Evolutionary conservation across 139 green algal species (phyloP).

Genomic region (Haematococcus sp.): DNA sequence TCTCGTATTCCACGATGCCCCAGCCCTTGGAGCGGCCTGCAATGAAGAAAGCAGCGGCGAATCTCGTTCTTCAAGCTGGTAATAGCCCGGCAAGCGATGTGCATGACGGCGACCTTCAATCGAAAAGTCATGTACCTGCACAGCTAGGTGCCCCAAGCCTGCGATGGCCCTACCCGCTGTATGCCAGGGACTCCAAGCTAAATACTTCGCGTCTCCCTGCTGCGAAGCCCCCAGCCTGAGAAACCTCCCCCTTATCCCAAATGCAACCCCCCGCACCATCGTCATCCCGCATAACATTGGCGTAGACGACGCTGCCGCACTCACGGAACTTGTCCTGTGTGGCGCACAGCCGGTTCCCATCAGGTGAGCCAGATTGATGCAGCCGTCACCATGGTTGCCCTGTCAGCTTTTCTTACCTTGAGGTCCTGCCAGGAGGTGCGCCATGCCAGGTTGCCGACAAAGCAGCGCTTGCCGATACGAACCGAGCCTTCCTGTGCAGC

Average conservation of each 20-base stretch:
- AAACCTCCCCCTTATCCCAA: no score
- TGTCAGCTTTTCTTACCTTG: conserved; percentile 13
- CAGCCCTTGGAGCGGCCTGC: conserved; percentile 91
- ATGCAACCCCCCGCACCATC: conserved; percentile 53
- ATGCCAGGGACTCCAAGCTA: no score
- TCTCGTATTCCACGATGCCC: conserved; percentile 92
- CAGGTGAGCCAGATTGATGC: background rate
- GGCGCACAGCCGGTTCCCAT: no score
- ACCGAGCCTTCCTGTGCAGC: conserved; percentile 17
- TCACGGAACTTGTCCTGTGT: conserved; percentile 83
- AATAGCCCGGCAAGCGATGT: no score
- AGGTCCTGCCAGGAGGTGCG: conserved; percentile 74
- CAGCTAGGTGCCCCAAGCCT: no score
- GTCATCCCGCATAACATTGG: conserved; percentile 85
- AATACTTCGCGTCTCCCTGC: no score
- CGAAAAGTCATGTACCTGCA: background rate
- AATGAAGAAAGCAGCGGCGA: background rate
- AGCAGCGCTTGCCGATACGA: conserved; percentile 72
- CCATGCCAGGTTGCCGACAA: conserved; percentile 88
- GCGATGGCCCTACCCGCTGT: background rate
- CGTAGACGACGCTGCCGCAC: conserved; percentile 84
- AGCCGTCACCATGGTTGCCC: background rate
- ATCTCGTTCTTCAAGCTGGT: no score
- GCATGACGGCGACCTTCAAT: background rate
- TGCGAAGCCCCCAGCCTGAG: no score